Percentiles rank a stretch among this genome's conserved stretches.
These are phyloP conservation scores for Aspergillus ruber DNA, from an alignment of 2,329 filamentous ascomycete genomes.

Conservation along the genomic window DNA sequence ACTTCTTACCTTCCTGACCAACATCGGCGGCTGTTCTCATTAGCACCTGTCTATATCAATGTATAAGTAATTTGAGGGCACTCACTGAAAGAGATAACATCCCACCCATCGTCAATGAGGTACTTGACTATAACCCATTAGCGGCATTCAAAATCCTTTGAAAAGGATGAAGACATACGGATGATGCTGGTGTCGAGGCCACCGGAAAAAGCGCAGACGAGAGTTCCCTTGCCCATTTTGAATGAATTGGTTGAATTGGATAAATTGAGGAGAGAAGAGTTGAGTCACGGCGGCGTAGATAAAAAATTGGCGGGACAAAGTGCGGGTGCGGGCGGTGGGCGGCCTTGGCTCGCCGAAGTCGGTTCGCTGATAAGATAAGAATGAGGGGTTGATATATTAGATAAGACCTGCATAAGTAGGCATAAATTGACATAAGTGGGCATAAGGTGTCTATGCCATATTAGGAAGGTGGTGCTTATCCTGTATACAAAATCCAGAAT, in stretches of 20 bases:
- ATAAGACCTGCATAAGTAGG: not conserved
- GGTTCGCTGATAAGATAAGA: not conserved
- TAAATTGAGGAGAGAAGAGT: not conserved
- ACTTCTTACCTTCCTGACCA: slow-evolving; percentile 54
- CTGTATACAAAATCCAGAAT: too few relatives aligned
- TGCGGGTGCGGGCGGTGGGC: not conserved
- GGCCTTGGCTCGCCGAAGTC: not conserved
- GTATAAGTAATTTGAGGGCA: slow-evolving; percentile 2
- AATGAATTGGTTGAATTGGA: slow-evolving; percentile 7
- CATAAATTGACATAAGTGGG: not conserved
- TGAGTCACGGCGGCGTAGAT: slow-evolving; percentile 1
- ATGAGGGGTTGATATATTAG: not conserved
- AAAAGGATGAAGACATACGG: slow-evolving; percentile 32
- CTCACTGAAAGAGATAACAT: slow-evolving; percentile 57
- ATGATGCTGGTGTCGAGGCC: slow-evolving; percentile 57
- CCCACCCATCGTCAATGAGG: slow-evolving; percentile 47
- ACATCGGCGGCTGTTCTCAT: slow-evolving; percentile 55
- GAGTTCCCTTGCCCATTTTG: slow-evolving; percentile 20
- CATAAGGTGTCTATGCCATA: not conserved
- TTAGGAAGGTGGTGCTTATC: too few relatives aligned
- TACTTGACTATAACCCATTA: slow-evolving; percentile 31
- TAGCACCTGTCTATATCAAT: slow-evolving; percentile 8
- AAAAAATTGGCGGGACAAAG: slow-evolving; percentile 2
- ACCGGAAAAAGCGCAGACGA: slow-evolving; percentile 20
- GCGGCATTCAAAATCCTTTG: slow-evolving; percentile 7